Base-by-base conservation (phyloP, 495 filamentous ascomycete genomes). In the Pyrenula aspistea region DNA sequence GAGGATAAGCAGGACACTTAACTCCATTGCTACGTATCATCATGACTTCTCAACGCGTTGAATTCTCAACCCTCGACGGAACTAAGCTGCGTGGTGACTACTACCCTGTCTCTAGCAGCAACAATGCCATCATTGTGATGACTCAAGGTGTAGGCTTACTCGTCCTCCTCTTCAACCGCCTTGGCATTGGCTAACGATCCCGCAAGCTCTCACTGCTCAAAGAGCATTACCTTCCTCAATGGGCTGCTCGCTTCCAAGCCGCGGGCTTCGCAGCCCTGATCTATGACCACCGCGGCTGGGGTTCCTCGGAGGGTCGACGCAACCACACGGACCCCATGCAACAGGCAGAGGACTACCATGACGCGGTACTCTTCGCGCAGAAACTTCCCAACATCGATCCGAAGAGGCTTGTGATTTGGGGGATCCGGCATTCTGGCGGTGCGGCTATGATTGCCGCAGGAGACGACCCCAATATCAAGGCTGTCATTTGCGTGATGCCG, bases 181-280 rank as follows among this genome's bases (percentile, higher is more conserved):
- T 22, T 47, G 8, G 31, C 31, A n/a, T n/a, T 15, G 8, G 15
- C 31, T 42, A 15, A 42, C 42, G 31, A 23, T 15, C 8, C 25
- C 42, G 25, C 12, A 36, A 78, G 76, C 76, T 77, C 63, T 73
- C 72, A 55, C 64, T 61, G 25, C 63, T 71, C 54, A 74, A 76
- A 59, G 73, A 77, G 56, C 68, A 71, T 58, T 49, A 65, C 2
- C 24, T 70, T 0, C 62, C 71, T 0, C 63, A 63, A 0, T 55
- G 68, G 0, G 71, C 73, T 12, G 65, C 63, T 53, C 4, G 15
- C 1, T 76, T 76, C 58, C 74, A 77, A 42, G n/a, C 24, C 0
- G 10, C 24, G 0, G 68, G 67, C n/a, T 63, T 70, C 48, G 73
- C 68, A 0, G 75, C 61, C 0, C 61, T 77, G 0, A 22, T 72